These are phyloP conservation scores for Davidsoniella virescens DNA, from an alignment of 2,329 filamentous ascomycete species.

Conservation along the genomic window DNA sequence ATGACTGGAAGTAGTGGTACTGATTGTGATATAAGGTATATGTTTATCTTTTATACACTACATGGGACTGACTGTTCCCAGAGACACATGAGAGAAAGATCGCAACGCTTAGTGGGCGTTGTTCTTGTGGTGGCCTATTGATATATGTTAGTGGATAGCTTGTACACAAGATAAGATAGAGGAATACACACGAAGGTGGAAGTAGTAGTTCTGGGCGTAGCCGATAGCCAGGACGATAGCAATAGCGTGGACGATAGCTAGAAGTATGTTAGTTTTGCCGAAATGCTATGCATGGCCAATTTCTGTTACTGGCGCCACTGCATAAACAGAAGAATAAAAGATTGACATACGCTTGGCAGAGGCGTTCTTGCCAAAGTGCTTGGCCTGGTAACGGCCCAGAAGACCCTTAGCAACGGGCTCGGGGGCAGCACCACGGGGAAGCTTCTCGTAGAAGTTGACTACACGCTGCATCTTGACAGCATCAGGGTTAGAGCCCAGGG, in stretches of 20 bases:
- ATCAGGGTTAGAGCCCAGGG: slow-evolving; percentile 86
- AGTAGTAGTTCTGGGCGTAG: slow-evolving; percentile 99
- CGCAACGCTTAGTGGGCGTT: slow-evolving; percentile 66
- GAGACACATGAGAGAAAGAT: slow-evolving; percentile 6
- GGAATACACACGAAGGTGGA: slow-evolving; percentile 80
- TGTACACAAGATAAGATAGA: not conserved
- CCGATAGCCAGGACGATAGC: slow-evolving; percentile 62
- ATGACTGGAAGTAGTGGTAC: too few relatives aligned
- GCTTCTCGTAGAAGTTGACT: slow-evolving; percentile 97
- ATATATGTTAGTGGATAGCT: slow-evolving; percentile 14
- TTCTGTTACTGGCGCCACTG: not conserved
- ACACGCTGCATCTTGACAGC: slow-evolving; percentile 95
- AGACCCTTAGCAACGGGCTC: slow-evolving; percentile 68
- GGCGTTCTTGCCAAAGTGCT: slow-evolving; percentile 91
- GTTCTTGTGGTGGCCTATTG: slow-evolving; percentile 97
- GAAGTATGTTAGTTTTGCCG: slow-evolving; percentile 12
- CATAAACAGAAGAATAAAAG: not conserved
- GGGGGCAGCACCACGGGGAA: slow-evolving; percentile 82
- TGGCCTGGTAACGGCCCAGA: slow-evolving; percentile 72
- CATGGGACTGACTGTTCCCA: slow-evolving; percentile 8
- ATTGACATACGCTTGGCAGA: slow-evolving; percentile 62
- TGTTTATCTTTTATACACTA: slow-evolving; percentile 14
- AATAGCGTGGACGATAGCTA: slow-evolving; percentile 81
- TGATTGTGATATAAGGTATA: slow-evolving; percentile 1
- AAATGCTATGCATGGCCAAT: not conserved